Evolutionary conservation across 2,329 filamentous ascomycete species (phyloP), one percentile per base, ranked within the genome.

Genomic region (Bipolaris gigantea): DNA sequence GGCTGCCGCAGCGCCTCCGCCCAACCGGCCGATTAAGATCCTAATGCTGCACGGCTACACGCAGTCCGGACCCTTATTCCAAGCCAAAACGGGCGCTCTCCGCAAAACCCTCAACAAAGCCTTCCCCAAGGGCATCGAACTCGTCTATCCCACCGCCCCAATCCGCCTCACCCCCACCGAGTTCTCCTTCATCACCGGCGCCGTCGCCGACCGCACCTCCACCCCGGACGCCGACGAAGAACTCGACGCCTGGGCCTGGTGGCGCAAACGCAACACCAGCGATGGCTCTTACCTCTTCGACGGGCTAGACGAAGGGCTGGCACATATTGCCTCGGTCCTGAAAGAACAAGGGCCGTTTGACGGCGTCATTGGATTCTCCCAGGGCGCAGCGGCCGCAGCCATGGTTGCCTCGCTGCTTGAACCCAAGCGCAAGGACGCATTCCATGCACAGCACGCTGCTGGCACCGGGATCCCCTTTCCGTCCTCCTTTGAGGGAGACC

Each of bases 31-130:
- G 32, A 71, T 81, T 55, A 76, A 76, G 46, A 72, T 81, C 56
- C 73, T 81, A 55, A 80, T 80, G 78, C 75, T 81, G 11, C 79
- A 81, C 65, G 89, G 93, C 75, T 97, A 87, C 83, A 96, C 93
- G 7, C 93, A 97, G 80, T 95, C 90, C 25, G 92, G 92, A 4
- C 76, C 87, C 4, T 80, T 92, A 59, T 97, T 97, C 83, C 88
- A 85, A 72, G 84, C 88, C 73, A 97, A 97, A 79, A 95, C 90
- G 41, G 89, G 91, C 73, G 90, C 90, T 10, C 80, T 97, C 1
- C 85, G 92, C 65, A 96, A 97, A 75, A 80, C 87, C 49, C 83
- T 97, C 53, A 75, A 80, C 56, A 96, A 96, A 70, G 78, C 85
- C 25, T 88, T 97, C 59, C 82, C 85, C 8, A 75, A 75, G 1